A percentile compares a stretch with the other conserved stretches of the same genome.
phyloP scores from a whole-genome alignment of 192 early-diverging fungal species.

The Entomortierella parvispora region DNA sequence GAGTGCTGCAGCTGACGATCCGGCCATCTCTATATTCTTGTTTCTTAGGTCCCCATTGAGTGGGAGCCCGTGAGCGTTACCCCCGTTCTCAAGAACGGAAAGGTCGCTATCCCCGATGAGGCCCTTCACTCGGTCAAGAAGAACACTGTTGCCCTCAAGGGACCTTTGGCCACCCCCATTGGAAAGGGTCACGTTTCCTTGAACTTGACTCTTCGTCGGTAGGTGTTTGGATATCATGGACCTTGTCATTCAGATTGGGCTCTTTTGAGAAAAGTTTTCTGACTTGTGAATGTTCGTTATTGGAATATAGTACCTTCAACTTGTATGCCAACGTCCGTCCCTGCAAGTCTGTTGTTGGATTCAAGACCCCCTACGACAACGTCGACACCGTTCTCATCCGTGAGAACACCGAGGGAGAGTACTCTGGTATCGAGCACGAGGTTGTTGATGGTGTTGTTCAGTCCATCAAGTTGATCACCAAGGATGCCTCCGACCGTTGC shows the following conservation, averaged over 20 bases:
- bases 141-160: constrained; percentile 97
- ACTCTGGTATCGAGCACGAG: constrained; percentile 98
- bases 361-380: constrained; percentile 95
- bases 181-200: constrained; percentile 99
- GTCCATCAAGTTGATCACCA: constrained; percentile 99
- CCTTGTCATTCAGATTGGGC: not conserved
- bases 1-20: too few relatives aligned
- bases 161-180: constrained; percentile 96
- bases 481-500: constrained; percentile 90
- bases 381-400: constrained; percentile 99
- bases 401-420: constrained; percentile 99
- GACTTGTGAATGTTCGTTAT: not conserved
- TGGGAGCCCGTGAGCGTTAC: constrained; percentile 98
- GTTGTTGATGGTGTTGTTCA: constrained; percentile 97
- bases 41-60: constrained; percentile 85
- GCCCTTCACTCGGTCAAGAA: constrained; percentile 91
- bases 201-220: constrained; percentile 81
- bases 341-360: constrained; percentile 96
- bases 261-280: not conserved
- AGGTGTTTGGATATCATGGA: constrained; percentile 2
- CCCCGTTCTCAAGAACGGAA: constrained; percentile 90
- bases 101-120: constrained; percentile 93
- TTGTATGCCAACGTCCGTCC: constrained; percentile 99
- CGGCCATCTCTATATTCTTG: too few relatives aligned
- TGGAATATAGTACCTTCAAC: constrained; percentile 83